Percentiles rank a stretch among this genome's conserved stretches.
Evolutionary conservation across 2,329 filamentous ascomycete genomes (phyloP).

Genomic region (Trichoderma sp.): DNA sequence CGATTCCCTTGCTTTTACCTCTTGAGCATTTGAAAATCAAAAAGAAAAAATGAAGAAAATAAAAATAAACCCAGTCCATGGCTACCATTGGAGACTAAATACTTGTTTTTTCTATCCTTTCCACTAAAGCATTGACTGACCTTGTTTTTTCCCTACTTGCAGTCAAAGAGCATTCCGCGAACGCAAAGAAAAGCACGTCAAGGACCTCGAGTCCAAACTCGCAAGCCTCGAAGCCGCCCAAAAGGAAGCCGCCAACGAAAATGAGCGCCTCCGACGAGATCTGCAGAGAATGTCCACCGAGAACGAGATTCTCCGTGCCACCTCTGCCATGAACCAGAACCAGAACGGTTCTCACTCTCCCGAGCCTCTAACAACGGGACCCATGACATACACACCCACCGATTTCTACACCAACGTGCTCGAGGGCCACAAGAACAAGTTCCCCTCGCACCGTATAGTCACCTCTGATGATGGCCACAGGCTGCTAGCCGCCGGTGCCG

Average conservation of each 20-base stretch:
- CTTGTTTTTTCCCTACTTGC: not conserved
- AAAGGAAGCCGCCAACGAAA: slow-evolving; percentile 71
- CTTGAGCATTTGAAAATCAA: not conserved
- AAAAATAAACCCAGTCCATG: not conserved
- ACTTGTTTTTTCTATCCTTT: not conserved
- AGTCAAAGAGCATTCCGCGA: slow-evolving; percentile 96
- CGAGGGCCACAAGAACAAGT: slow-evolving; percentile 60
- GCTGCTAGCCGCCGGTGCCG: slow-evolving; percentile 71
- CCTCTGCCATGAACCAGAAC: slow-evolving; percentile 48
- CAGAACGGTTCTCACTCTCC: slow-evolving; percentile 41
- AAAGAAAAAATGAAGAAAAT: not conserved
- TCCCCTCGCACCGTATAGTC: slow-evolving; percentile 66
- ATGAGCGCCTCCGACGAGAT: slow-evolving; percentile 80
- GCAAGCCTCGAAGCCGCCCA: slow-evolving; percentile 72
- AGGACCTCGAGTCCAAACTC: slow-evolving; percentile 86
- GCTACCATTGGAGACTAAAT: not conserved
- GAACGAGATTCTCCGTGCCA: slow-evolving; percentile 88
- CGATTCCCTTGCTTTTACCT: not conserved
- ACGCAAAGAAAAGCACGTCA: slow-evolving; percentile 90
- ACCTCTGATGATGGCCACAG: slow-evolving; percentile 64
- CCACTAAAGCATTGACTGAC: not conserved
- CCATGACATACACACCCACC: slow-evolving; percentile 68
- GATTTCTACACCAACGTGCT: slow-evolving; percentile 68
- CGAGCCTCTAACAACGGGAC: slow-evolving; percentile 58
- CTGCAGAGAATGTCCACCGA: slow-evolving; percentile 83